phyloP scores from a whole-genome alignment of 2,329 filamentous ascomycete genomes.

The Colletotrichum sp. region DNA sequence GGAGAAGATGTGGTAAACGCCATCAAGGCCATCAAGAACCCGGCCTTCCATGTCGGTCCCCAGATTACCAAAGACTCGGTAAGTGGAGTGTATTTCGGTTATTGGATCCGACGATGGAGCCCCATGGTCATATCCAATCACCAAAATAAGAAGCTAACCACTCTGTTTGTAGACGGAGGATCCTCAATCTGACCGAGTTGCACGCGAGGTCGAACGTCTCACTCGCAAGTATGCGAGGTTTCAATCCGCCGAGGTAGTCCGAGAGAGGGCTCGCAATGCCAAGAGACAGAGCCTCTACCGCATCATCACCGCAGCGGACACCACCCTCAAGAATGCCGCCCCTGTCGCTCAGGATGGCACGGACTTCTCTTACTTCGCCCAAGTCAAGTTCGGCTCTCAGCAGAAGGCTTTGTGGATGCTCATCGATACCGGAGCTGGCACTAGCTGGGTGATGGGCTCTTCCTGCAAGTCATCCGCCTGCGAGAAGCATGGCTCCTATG shows the following conservation, averaged over 20 bases:
- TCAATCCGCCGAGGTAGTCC: conserved; percentile 26
- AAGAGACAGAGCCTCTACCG: conserved; percentile 53
- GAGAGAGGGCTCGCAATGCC: background rate
- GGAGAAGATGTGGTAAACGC: background rate
- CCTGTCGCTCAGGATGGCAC: conserved; percentile 69
- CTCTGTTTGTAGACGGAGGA: conserved; percentile 31
- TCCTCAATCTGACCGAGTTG: conserved; percentile 38
- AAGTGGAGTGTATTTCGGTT: background rate
- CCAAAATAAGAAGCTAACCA: background rate
- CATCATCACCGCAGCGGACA: conserved; percentile 50
- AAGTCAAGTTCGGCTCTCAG: conserved; percentile 61
- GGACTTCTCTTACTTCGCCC: conserved; percentile 70
- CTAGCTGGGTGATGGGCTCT: conserved; percentile 84
- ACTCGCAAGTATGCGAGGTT: conserved; percentile 43
- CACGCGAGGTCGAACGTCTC: conserved; percentile 42
- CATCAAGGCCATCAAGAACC: conserved; percentile 23
- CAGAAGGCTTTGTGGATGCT: conserved; percentile 64
- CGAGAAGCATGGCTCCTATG: conserved; percentile 72
- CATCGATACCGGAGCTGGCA: conserved; percentile 70
- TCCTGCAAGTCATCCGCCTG: conserved; percentile 73
- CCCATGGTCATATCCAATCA: background rate
- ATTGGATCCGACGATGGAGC: background rate
- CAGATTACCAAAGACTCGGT: background rate
- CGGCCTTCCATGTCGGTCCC: conserved; percentile 39
- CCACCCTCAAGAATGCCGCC: conserved; percentile 52